Evolutionary conservation across 192 early-diverging fungal genomes (phyloP).

Genomic region (Linnemannia exigua): DNA sequence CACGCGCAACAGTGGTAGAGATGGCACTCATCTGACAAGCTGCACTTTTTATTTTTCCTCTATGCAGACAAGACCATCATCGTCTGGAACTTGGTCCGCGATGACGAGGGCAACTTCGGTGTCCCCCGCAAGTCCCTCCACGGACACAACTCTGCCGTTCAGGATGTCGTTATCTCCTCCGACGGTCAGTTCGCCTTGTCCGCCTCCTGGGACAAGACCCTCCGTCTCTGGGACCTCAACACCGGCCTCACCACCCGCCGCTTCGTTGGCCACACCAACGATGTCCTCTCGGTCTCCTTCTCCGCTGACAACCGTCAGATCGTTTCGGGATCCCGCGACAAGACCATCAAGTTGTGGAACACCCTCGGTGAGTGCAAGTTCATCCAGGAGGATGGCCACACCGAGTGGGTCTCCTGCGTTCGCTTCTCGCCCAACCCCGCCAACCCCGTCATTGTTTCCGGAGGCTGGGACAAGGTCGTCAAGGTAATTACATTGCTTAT

Average conservation of each 20-base stretch:
- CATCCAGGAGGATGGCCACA: constrained; percentile 97
- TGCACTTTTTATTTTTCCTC: background rate
- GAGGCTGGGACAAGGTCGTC: constrained; percentile 99
- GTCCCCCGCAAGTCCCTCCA: constrained; percentile 89
- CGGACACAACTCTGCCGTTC: constrained; percentile 99
- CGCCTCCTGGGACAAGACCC: constrained; percentile 99
- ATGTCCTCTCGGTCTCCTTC: constrained; percentile 99
- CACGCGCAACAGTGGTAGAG: background rate
- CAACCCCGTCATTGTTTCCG: constrained; percentile 98
- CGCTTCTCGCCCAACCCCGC: constrained; percentile 99
- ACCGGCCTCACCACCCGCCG: constrained; percentile 95
- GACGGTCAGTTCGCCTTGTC: constrained; percentile 99
- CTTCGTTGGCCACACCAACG: constrained; percentile 98
- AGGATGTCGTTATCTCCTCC: constrained; percentile 98
- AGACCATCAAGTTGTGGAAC: constrained; percentile 99
- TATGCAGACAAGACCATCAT: constrained; percentile 99
- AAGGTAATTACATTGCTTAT: constrained; percentile 88
- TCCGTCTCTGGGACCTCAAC: constrained; percentile 99
- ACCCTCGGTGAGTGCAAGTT: constrained; percentile 99
- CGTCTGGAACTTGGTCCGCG: constrained; percentile 97
- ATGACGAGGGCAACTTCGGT: constrained; percentile 92
- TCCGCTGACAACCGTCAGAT: constrained; percentile 99
- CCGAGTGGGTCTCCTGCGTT: constrained; percentile 99
- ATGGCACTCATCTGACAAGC: constrained; percentile 1
- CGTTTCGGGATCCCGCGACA: constrained; percentile 98